Evolutionary conservation across 345 rosid genomes (phyloP).

Genomic region (Trapa bicornis): DNA sequence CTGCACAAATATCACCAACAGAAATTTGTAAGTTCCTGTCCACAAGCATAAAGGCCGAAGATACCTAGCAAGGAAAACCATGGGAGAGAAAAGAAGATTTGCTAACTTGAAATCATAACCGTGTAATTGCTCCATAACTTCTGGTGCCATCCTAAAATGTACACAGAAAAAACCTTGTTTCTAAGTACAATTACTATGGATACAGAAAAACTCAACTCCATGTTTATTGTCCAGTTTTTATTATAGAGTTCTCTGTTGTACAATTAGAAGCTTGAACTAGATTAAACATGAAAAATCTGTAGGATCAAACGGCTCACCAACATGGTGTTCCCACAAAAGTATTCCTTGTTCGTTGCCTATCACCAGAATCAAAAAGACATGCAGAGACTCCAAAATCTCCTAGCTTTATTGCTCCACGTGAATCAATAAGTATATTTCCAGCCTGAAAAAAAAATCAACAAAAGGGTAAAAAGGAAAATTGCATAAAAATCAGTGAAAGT

Average conservation of each 20-base stretch:
- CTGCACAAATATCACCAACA: constrained; percentile 32
- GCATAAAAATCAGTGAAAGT: background rate
- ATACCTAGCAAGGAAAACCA: background rate
- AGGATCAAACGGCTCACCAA: constrained; percentile 41
- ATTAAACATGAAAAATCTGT: background rate
- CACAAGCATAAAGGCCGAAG: constrained; percentile 4
- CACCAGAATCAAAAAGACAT: constrained; percentile 95
- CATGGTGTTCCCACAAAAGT: constrained; percentile 99
- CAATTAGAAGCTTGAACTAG: background rate
- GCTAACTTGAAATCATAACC: constrained; percentile 94
- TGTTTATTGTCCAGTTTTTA: background rate
- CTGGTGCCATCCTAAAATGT: constrained; percentile 94
- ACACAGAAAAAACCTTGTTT: background rate
- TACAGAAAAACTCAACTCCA: background rate
- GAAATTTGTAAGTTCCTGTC: constrained; percentile 12
- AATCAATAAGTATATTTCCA: constrained; percentile 77
- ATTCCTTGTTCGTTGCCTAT: constrained; percentile 93
- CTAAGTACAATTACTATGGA: background rate
- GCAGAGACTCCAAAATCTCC: constrained; percentile 99
- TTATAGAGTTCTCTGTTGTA: background rate
- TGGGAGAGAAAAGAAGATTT: constrained; percentile 15
- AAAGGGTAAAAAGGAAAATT: background rate
- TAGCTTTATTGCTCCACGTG: constrained; percentile 70
- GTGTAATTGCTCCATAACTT: constrained; percentile 96
- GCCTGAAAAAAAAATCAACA: constrained; percentile 35